Percentiles rank a stretch among this genome's conserved stretches.
These are phyloP conservation scores for Colletotrichum tamarilloi DNA, from an alignment of 2,329 filamentous ascomycete genomes.

Conservation along the genomic window DNA sequence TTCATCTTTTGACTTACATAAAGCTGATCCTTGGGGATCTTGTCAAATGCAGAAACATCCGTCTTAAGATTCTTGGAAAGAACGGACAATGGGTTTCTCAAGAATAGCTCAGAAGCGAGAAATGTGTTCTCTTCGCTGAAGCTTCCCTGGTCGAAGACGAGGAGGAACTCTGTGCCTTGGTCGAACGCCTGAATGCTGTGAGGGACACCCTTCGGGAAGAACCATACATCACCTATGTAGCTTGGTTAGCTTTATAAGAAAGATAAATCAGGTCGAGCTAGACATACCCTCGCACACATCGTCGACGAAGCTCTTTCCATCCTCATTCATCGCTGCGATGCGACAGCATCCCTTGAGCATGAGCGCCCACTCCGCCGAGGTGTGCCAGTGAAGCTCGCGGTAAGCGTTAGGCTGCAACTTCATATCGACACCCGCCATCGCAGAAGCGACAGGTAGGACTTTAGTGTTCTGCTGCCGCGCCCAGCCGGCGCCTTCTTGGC, in stretches of 20 bases:
- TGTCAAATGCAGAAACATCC: constrained; percentile 57
- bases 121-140: constrained; percentile 72
- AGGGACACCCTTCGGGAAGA: constrained; percentile 61
- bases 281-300: constrained; percentile 48
- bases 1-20: constrained; percentile 42
- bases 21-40: constrained; percentile 58
- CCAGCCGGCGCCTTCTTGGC: constrained; percentile 59
- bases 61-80: constrained; percentile 66
- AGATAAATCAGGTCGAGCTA: rapidly evolving
- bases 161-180: constrained; percentile 66
- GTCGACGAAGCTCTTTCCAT: constrained; percentile 59
- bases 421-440: constrained; percentile 71
- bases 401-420: constrained; percentile 67
- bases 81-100: constrained; percentile 62
- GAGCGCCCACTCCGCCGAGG: constrained; percentile 62
- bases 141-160: constrained; percentile 68
- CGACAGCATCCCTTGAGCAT: constrained; percentile 65
- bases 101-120: constrained; percentile 64
- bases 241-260: not conserved
- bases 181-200: constrained; percentile 66
- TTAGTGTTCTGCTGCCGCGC: constrained; percentile 63
- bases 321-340: constrained; percentile 62
- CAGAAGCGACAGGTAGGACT: constrained; percentile 60
- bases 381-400: constrained; percentile 74
- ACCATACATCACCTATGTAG: constrained; percentile 63